Base-by-base conservation (phyloP, 805 yeast species). In the Ogataea degrootiae region DNA sequence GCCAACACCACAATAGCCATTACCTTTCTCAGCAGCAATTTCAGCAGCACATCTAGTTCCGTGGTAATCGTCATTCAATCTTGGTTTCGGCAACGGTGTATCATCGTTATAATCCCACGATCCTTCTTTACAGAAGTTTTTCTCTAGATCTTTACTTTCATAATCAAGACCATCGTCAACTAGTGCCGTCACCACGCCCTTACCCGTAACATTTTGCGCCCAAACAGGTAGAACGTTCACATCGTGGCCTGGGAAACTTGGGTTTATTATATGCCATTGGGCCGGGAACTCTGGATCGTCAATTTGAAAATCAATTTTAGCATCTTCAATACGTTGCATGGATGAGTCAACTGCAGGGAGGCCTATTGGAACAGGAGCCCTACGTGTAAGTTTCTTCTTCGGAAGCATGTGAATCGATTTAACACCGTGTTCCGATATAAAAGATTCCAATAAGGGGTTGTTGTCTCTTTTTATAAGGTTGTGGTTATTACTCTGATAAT, bases 31-130 rank as follows among this genome's bases (percentile, higher is more conserved):
- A 4, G 87, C 89, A 0, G 97, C 97, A 48, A 94, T 86, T 66
- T 94, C 99, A 36, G 97, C 98, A 2, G 99, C 98, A 71, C 99
- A 94, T 54, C 99, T 73, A 0, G 99, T 94, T 6, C 99, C 99
- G 65, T 94, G 99, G 57, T 83, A 82, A 64, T 94, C 99, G 63
- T 87, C 96, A 8, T 57, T 66, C 29, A 92, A 73, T 47, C 83
- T 72, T 11, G 99, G 99, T 57, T 78, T 80, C 2, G 99, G 99
- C 41, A 82, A 69, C 21, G 79, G 74, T 0, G 74, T 75, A 58
- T 87, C 83, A 57, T 81, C 86, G 63, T 94, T 94, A 66, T 79
- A 94, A 68, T 94, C 99, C 87, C 92, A 94, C 7, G 97, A 89
- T 3, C 98, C 99, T 53, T 79, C 81, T 14, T 72, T 67, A 59